A percentile compares a stretch with the other conserved stretches of the same genome.
Conservation (phyloP, 2,329 filamentous ascomycete genomes). For the Diplodia intermedia region DNA sequence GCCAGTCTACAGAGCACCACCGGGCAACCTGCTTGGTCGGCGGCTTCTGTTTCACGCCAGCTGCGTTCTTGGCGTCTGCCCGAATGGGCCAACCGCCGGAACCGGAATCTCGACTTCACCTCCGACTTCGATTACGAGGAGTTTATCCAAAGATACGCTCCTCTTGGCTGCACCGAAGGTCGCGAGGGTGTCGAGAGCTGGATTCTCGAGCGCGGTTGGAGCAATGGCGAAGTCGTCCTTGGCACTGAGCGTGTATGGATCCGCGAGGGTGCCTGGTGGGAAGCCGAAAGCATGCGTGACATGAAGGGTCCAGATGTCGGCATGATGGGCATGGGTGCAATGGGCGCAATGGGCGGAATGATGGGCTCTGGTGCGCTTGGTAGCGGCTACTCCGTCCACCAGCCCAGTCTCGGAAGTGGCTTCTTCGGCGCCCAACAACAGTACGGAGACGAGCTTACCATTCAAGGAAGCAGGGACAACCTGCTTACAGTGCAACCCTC, state of each 20-base stretch:
- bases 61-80: conserved; percentile 91
- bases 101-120: conserved; percentile 91
- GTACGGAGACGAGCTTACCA: conserved; percentile 60
- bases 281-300: conserved; percentile 95
- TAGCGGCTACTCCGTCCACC: conserved; percentile 72
- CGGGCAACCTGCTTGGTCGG: conserved; percentile 87
- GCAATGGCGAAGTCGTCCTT: conserved; percentile 92
- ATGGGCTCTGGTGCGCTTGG: conserved; percentile 69
- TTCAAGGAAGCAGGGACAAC: conserved; percentile 75
- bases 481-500: conserved; percentile 63
- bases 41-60: conserved; percentile 89
- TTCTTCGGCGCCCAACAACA: conserved; percentile 70
- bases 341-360: conserved; percentile 56
- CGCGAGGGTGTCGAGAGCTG: conserved; percentile 93
- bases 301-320: conserved; percentile 69
- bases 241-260: conserved; percentile 95
- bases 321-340: conserved; percentile 38
- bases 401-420: conserved; percentile 59
- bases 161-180: conserved; percentile 86
- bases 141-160: conserved; percentile 81
- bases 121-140: conserved; percentile 96
- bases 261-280: conserved; percentile 94
- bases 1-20: conserved; percentile 75
- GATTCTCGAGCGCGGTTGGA: conserved; percentile 95
- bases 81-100: conserved; percentile 95